Evolutionary conservation across 257 asterid species (phyloP), one percentile per base, ranked within the genome.

Genomic region (Anisodus acutangulus): DNA sequence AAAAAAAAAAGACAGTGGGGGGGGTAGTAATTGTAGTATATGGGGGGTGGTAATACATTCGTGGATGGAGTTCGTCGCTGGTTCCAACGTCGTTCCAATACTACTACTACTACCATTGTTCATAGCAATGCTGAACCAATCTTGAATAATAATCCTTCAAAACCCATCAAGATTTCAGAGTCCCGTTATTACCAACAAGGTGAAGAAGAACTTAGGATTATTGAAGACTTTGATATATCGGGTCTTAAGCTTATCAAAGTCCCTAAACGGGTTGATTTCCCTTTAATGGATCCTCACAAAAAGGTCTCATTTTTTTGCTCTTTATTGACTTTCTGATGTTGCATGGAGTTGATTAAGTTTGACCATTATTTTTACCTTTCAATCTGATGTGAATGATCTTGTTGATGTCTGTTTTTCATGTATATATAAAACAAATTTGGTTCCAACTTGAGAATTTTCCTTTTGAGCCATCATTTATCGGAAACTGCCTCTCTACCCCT

Each of bases 31-130:
- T 9, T 64, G 78, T 63, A 66, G 79, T 88, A 87, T 92, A 95
- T 94, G 98, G 98, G 99, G 89, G 97, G 97, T 76, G 94, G 95
- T 83, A 85, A 41, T 82, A 84, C 97, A 87, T 94, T 96, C 83
- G 97, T 96, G 95, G 98, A 94, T 81, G 94, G 93, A 63, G 92
- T 96, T 90, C 94, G 97, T 91, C 93, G 93, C 83, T 92, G 88
- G 95, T 94, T 93, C 78, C 95, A 92, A 19, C 90, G 96, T 84
- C 90, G 91, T 72, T 45, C 78, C 3, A 67, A 83, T 71, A 83
- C 85, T 53, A 53, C 91, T 53, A 53, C 91, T 87, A 85, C 79
- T 86, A 82, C 55, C 84, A 81, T 8, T 53, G 79, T 71, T 72
- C 84, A 66, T 78, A 69, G 8, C 81, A 64, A 90, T 88, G 94